These are phyloP conservation scores for Agarophyton chilense DNA, from an alignment of 23 red algal species.

Conservation along the genomic window DNA sequence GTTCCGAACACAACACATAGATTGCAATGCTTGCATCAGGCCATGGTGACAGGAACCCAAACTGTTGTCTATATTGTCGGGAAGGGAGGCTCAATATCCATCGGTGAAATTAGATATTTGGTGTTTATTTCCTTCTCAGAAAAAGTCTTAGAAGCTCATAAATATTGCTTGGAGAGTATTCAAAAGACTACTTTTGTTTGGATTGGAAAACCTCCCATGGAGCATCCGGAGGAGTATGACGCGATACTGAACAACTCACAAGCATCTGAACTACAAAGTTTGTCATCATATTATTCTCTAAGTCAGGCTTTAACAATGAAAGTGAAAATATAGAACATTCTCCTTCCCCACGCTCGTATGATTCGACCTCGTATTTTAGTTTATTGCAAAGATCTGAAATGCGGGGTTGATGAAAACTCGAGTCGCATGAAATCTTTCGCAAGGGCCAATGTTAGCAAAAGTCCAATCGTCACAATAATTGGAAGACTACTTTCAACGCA, in stretches of 20 bases:
- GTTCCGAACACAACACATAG: background rate
- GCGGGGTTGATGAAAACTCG: background rate
- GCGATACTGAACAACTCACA: conserved; percentile 11
- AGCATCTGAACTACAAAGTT: conserved; percentile 12
- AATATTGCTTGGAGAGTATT: background rate
- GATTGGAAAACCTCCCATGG: conserved; percentile 14
- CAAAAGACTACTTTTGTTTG: background rate
- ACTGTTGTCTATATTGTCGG: background rate
- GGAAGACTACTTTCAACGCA: background rate
- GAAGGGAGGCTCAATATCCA: background rate
- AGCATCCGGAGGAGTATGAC: background rate
- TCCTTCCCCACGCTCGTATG: background rate
- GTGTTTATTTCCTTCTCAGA: background rate
- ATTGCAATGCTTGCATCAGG: conserved; percentile 6
- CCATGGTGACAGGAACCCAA: background rate
- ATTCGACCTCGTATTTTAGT: background rate
- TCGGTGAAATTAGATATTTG: background rate
- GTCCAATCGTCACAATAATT: background rate
- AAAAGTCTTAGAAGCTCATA: background rate
- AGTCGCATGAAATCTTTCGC: background rate
- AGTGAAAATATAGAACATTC: background rate
- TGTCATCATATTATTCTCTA: background rate
- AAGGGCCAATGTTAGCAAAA: background rate
- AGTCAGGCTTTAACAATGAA: background rate
- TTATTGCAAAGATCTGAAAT: background rate